Evolutionary conservation across 2,329 filamentous ascomycete species (phyloP).

Genomic region (Hysterium pulicare): DNA sequence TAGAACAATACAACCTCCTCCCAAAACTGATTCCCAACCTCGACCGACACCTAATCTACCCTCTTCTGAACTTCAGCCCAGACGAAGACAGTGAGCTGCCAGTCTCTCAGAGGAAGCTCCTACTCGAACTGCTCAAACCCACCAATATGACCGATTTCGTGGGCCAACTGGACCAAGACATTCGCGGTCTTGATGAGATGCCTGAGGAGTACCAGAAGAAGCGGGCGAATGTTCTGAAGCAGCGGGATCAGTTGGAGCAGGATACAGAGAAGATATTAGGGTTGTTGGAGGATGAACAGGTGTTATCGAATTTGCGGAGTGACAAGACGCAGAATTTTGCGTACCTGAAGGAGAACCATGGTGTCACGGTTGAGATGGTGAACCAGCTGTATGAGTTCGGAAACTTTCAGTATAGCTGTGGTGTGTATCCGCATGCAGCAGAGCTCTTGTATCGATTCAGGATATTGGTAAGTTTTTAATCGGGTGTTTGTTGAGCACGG

Average conservation of each 20-base stretch:
- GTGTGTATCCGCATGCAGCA: slow-evolving; percentile 84
- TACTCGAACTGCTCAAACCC: slow-evolving; percentile 90
- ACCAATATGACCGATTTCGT: slow-evolving; percentile 99
- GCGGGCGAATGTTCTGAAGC: slow-evolving; percentile 81
- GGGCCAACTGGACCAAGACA: slow-evolving; percentile 83
- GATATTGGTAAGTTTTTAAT: slow-evolving; percentile 61
- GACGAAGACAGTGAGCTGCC: slow-evolving; percentile 74
- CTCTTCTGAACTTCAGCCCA: slow-evolving; percentile 86
- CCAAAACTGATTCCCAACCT: slow-evolving; percentile 87
- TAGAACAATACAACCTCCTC: slow-evolving; percentile 74
- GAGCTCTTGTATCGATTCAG: slow-evolving; percentile 97
- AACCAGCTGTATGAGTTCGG: slow-evolving; percentile 94
- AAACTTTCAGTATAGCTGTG: slow-evolving; percentile 96
- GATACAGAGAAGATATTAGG: slow-evolving; percentile 86
- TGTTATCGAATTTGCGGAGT: slow-evolving; percentile 84
- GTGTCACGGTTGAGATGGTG: slow-evolving; percentile 92
- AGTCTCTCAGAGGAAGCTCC: slow-evolving; percentile 74
- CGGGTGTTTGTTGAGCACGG: too few species aligned
- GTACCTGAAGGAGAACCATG: slow-evolving; percentile 94
- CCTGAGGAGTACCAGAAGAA: slow-evolving; percentile 86
- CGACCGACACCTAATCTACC: slow-evolving; percentile 94
- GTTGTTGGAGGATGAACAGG: slow-evolving; percentile 81
- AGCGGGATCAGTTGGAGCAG: slow-evolving; percentile 79
- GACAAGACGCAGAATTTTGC: slow-evolving; percentile 99
- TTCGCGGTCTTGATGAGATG: slow-evolving; percentile 73